Percentiles rank a stretch among this genome's conserved stretches.
phyloP scores from a whole-genome alignment of 306 rosid genomes.

The Cucumis melo region DNA sequence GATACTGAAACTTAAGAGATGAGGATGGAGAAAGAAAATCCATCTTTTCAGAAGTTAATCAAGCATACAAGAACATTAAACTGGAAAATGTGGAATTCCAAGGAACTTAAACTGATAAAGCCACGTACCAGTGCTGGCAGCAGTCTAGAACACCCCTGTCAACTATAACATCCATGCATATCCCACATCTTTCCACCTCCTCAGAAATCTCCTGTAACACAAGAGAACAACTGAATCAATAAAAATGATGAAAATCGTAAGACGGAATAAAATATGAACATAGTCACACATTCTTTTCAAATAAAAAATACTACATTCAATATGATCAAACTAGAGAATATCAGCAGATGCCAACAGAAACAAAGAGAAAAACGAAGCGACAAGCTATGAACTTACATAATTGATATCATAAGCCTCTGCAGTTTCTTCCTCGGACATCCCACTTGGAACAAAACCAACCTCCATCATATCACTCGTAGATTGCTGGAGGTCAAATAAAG shows the following conservation, averaged over 20 bases:
- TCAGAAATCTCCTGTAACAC: constrained; percentile 39
- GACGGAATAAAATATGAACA: background rate
- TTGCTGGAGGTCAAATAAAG: constrained; percentile 4
- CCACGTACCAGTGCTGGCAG: constrained; percentile 83
- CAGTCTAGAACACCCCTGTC: constrained; percentile 95
- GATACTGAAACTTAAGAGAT: background rate
- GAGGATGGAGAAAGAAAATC: background rate
- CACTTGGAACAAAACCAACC: constrained; percentile 36
- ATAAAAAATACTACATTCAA: background rate
- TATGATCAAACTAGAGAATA: background rate
- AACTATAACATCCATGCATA: constrained; percentile 79
- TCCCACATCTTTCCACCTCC: constrained; percentile 79
- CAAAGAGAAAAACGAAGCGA: background rate
- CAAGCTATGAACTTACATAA: constrained; percentile 28
- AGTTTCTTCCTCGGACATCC: constrained; percentile 29
- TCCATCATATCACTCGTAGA: constrained; percentile 29
- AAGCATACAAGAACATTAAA: background rate
- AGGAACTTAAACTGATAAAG: background rate
- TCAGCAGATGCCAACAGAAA: background rate
- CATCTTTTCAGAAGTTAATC: background rate
- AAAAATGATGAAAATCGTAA: background rate
- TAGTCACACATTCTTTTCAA: background rate
- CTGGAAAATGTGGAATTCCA: background rate
- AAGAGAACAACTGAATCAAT: background rate
- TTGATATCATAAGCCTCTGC: constrained; percentile 27